These are phyloP conservation scores for Leucocoprinus birnbaumii DNA, from an alignment of 768 basidiomycete genomes.

Conservation along the genomic window DNA sequence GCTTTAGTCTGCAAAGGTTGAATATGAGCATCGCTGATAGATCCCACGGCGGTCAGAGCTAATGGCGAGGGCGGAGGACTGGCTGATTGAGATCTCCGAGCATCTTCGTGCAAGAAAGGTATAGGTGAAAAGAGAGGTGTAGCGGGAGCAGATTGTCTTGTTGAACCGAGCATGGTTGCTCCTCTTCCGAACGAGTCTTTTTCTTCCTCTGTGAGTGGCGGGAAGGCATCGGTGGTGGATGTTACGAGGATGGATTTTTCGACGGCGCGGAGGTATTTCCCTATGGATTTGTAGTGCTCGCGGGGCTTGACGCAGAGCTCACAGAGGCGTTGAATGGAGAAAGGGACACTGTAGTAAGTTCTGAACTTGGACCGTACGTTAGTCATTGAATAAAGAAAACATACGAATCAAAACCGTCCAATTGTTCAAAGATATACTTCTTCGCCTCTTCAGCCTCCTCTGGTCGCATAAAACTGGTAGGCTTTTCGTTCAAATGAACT, in stretches of 20 bases:
- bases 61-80: conserved; percentile 80
- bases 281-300: conserved; percentile 70
- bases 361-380: too few species aligned
- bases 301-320: conserved; percentile 73
- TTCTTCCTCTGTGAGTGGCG: conserved; percentile 41
- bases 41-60: conserved; percentile 34
- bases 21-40: conserved; percentile 23
- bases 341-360: conserved; percentile 51
- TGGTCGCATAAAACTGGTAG: conserved; percentile 56
- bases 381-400: conserved; percentile 20
- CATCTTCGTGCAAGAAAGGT: conserved; percentile 82
- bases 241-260: conserved; percentile 84
- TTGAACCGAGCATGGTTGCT: conserved; percentile 41
- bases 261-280: conserved; percentile 87
- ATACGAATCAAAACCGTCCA: conserved; percentile 77
- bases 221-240: conserved; percentile 73
- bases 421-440: conserved; percentile 52
- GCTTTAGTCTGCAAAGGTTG: conserved; percentile 44
- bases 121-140: conserved; percentile 89
- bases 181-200: conserved; percentile 33
- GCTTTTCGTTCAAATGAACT: conserved; percentile 47
- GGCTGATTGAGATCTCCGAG: conserved; percentile 73
- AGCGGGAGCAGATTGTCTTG: conserved; percentile 55
- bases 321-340: conserved; percentile 87
- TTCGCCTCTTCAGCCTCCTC: conserved; percentile 60